These are phyloP conservation scores for Phaeolepiota aurea DNA, from an alignment of 768 basidiomycete genomes.

Conservation along the genomic window DNA sequence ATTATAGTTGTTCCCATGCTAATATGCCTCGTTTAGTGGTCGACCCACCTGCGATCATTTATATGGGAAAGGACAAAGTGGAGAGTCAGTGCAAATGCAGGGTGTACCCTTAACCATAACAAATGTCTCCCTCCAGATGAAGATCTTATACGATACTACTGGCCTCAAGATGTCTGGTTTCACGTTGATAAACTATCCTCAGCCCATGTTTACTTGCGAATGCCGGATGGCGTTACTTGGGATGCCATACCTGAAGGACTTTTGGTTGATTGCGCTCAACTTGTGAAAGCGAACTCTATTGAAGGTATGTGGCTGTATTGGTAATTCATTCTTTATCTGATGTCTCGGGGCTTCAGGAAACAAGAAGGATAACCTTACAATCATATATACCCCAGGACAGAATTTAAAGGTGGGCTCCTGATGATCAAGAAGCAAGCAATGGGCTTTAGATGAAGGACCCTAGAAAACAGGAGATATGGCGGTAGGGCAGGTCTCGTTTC, in stretches of 20 bases:
- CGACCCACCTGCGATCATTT: constrained; percentile 62
- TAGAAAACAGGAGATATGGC: constrained; percentile 99
- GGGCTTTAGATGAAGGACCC: neutral
- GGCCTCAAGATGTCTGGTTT: constrained; percentile 88
- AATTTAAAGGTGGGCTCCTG: constrained; percentile 71
- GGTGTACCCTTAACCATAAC: neutral
- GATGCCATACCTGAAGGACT: constrained; percentile 78
- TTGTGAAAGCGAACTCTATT: constrained; percentile 97
- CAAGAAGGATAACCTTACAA: constrained; percentile 87
- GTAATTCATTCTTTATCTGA: neutral
- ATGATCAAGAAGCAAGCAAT: neutral
- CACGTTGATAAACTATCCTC: constrained; percentile 98
- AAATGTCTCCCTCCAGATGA: constrained; percentile 58
- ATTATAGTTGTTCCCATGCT: neutral
- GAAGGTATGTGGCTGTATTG: constrained; percentile 48
- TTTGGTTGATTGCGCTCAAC: constrained; percentile 81
- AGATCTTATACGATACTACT: constrained; percentile 88
- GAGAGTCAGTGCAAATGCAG: constrained; percentile 54
- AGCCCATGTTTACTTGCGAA: constrained; percentile 93
- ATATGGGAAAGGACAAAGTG: constrained; percentile 97
- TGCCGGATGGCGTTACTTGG: constrained; percentile 78
- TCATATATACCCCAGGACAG: constrained; percentile 89
- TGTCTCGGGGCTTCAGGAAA: constrained; percentile 57
- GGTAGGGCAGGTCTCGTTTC: constrained; percentile 92
- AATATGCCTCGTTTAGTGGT: constrained; percentile 29